Base-by-base conservation (phyloP, 441 rosid genomes). In the Manihot esculenta region DNA sequence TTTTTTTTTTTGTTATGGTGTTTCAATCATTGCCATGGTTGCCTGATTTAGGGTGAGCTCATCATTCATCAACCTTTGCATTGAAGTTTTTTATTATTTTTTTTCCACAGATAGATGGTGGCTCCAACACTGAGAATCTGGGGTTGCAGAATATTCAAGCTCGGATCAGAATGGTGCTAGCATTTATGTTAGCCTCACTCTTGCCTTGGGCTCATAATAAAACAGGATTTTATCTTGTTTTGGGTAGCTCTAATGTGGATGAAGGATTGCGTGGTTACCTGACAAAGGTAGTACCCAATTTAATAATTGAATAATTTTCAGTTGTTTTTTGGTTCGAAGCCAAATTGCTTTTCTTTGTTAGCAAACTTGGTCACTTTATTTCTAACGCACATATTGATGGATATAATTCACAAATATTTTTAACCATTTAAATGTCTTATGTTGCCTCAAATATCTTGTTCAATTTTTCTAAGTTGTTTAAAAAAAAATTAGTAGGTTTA, bases 81-180 rank as follows among this genome's bases (percentile, higher is more conserved):
- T 44, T 47, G 4, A 68, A 47, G 61, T 21, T 50, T 54, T 5
- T 49, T 44, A 33, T 50, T 17, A 42, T 64, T 38, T 86, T 76
- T 53, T 41, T 79, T 76, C 57, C 63, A 17, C 83, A 90, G 97
- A 83, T 94, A 38, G 99, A 94, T 84, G 99, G 99, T 61, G 98
- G 98, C 77, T 92, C 98, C 45, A 81, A 85, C 26, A 75, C 72
- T 60, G 99, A 95, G 87, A 92, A 92, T 79, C 84, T 95, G 66
- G 99, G 99, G 38, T 80, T 92, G 80, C 99, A 95, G 85, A 95
- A 95, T 80, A 92, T 92, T 79, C 98, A 95, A 86, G 99, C 99
- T 68, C 86, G 98, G 79, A 89, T 87, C 74, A 92, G 99, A 81
- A 92, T 95, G 99, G 98, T 95, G 64, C 77, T 95, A 70, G 96